Conservation (phyloP, 208 protist genomes). For the Endotrypanum monterogeii region DNA sequence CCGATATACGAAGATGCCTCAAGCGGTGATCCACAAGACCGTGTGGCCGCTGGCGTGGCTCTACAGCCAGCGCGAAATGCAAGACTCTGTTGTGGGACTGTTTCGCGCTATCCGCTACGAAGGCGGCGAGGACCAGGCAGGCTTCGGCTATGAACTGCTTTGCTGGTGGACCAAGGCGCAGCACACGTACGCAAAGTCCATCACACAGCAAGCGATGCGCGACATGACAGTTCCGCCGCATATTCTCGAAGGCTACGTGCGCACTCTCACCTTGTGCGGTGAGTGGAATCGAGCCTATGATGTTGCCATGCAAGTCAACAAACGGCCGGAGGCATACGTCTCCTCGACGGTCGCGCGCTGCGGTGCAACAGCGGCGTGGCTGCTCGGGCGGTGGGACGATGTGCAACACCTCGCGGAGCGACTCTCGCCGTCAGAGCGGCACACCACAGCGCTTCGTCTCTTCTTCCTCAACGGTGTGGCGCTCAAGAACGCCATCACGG, state of each 20-base stretch:
- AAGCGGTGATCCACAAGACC: slow-evolving; percentile 72
- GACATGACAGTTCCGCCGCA: slow-evolving; percentile 38
- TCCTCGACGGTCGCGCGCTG: slow-evolving; percentile 75
- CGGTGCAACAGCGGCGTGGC: slow-evolving; percentile 85
- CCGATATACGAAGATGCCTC: slow-evolving; percentile 70
- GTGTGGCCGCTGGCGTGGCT: slow-evolving; percentile 88
- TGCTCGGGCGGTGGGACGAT: slow-evolving; percentile 83
- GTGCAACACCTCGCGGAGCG: slow-evolving; percentile 73
- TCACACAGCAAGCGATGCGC: slow-evolving; percentile 38
- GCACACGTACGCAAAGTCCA: slow-evolving; percentile 68
- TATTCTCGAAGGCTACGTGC: slow-evolving; percentile 79
- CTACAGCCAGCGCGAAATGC: slow-evolving; percentile 91
- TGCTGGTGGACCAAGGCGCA: slow-evolving; percentile 87
- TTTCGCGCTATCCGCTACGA: slow-evolving; percentile 84
- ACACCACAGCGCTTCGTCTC: slow-evolving; percentile 59
- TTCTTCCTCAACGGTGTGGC: slow-evolving; percentile 77
- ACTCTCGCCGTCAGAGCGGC: slow-evolving; percentile 68
- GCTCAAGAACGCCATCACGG: slow-evolving; percentile 50
- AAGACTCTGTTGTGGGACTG: slow-evolving; percentile 89
- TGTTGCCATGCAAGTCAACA: slow-evolving; percentile 54
- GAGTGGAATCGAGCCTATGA: slow-evolving; percentile 80
- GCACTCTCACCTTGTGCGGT: slow-evolving; percentile 86
- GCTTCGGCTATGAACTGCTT: slow-evolving; percentile 85
- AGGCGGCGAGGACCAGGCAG: slow-evolving; percentile 73
- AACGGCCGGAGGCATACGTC: slow-evolving; percentile 23